These are phyloP conservation scores for Albophoma yamanashiensis DNA, from an alignment of 2,329 filamentous ascomycete genomes.

Conservation along the genomic window DNA sequence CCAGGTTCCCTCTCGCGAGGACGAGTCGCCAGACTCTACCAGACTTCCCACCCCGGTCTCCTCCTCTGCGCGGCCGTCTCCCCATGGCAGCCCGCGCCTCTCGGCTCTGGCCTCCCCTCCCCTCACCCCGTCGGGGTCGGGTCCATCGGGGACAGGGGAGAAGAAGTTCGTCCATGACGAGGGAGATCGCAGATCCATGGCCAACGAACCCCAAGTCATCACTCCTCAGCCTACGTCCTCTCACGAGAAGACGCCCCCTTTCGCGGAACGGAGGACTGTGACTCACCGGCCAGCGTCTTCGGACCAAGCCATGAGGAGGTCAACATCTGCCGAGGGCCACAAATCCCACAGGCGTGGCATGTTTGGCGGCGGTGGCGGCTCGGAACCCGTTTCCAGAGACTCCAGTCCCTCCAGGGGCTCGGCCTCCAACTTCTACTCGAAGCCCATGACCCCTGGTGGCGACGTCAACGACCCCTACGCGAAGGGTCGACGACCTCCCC, in stretches of 20 bases:
- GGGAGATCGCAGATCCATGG: conserved; percentile 27
- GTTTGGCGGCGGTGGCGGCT: conserved; percentile 41
- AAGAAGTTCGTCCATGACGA: conserved; percentile 19
- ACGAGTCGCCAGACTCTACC: conserved; percentile 48
- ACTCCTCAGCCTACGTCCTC: conserved; percentile 58
- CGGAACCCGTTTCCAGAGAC: conserved; percentile 48
- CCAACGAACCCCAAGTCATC: conserved; percentile 36
- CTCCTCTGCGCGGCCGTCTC: conserved; percentile 55
- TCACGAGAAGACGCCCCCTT: conserved; percentile 36
- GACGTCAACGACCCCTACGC: conserved; percentile 80
- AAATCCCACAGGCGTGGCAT: conserved; percentile 41
- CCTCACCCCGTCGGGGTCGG: conserved; percentile 74
- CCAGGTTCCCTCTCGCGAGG: conserved; percentile 52
- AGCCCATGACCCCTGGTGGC: conserved; percentile 68
- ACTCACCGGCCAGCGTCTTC: conserved; percentile 32
- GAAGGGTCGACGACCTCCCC: conserved; percentile 66
- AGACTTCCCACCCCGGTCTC: conserved; percentile 55
- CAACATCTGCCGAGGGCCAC: conserved; percentile 27
- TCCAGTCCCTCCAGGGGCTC: conserved; percentile 53
- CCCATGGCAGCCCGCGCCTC: conserved; percentile 54
- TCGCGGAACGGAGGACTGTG: conserved; percentile 27
- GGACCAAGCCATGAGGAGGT: conserved; percentile 28
- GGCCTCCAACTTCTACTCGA: conserved; percentile 54
- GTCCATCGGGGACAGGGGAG: conserved; percentile 21
- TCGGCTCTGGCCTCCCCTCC: conserved; percentile 78